Base-by-base conservation (phyloP, 352 stramenopile genomes). In the Globisporangium rhizosaccharum region DNA sequence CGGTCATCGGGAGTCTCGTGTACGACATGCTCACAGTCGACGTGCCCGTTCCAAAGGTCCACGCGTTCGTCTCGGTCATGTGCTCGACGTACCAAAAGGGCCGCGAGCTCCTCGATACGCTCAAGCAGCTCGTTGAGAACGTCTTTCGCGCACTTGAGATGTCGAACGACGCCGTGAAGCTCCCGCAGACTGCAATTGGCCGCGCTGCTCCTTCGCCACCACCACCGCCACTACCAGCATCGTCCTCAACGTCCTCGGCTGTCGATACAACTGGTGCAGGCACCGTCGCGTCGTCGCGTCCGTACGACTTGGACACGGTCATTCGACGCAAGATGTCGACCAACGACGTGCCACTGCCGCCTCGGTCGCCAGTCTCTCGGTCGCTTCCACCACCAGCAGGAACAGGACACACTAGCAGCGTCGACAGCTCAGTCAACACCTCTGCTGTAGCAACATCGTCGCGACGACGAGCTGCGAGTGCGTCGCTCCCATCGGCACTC, bases 21-120 rank as follows among this genome's bases (percentile, higher is more conserved):
- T 94, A 91, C 69, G 82, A 92, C 57, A 94, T 94, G 84, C 77
- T 94, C 14, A 91, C 76, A 11, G 79, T 94, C 33, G 80, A 94
- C 51, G 77, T 90, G 12, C 75, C 82, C 4, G 67, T 92, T 0
- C 65, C 69, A 6, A 89, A 94, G 30, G 79, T 91, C 12, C 68
- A 90, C 36, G 85, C 80, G 1, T 94, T 94, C 56, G 82, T 94
- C 20, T 65, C 67, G 7, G 84, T 89, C 46, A 94, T 94, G 84
- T 88, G 82, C 45, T 84, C 80, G 11, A 92, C 80, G 49, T 94
- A 94, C 56, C 74, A 90, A 58, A 91, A 91, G 55, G 79, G 67
- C 0, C 71, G 65, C 51, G 82, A 94, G 25, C 61, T 94, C 14
- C 61, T 82, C 18, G 71, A 83, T 17, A 94, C 82, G 15, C 67